phyloP scores from a whole-genome alignment of 2,329 filamentous ascomycete genomes.

The Trichoderma sp. region DNA sequence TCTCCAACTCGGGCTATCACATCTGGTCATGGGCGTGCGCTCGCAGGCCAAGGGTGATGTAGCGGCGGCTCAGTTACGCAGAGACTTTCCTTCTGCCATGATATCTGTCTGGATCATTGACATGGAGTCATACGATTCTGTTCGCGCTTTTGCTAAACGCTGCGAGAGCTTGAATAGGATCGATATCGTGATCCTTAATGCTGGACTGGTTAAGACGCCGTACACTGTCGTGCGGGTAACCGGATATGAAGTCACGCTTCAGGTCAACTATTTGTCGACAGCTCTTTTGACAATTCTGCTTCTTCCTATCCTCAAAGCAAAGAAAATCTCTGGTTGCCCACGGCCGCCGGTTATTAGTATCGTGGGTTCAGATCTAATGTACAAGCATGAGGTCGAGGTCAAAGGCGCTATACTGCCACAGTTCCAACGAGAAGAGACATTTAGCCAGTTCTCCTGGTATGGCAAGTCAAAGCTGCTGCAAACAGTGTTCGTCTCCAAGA shows the following conservation, averaged over 20 bases:
- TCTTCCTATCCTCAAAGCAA: neutral
- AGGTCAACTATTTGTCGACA: conserved; percentile 9
- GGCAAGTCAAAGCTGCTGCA: neutral
- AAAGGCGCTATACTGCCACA: neutral
- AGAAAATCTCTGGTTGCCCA: neutral
- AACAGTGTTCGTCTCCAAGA: conserved; percentile 21
- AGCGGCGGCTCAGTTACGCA: conserved; percentile 26
- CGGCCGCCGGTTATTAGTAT: neutral
- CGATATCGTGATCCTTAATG: neutral
- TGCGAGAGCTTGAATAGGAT: neutral
- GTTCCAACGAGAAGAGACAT: neutral
- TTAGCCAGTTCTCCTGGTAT: neutral
- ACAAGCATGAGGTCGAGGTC: neutral
- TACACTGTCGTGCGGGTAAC: neutral
- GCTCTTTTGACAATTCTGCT: neutral
- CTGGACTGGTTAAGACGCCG: neutral
- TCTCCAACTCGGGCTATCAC: conserved; percentile 29
- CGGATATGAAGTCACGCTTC: neutral
- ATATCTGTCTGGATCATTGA: conserved; percentile 13
- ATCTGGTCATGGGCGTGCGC: conserved; percentile 36
- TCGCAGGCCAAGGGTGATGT: conserved; percentile 29
- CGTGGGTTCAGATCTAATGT: neutral
- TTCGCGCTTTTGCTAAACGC: neutral
- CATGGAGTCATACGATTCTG: neutral
- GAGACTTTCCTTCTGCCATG: conserved; percentile 24